A percentile compares a stretch with the other conserved stretches of the same genome.
phyloP scores from a whole-genome alignment of 345 rosid genomes.

The Salix viminalis region DNA sequence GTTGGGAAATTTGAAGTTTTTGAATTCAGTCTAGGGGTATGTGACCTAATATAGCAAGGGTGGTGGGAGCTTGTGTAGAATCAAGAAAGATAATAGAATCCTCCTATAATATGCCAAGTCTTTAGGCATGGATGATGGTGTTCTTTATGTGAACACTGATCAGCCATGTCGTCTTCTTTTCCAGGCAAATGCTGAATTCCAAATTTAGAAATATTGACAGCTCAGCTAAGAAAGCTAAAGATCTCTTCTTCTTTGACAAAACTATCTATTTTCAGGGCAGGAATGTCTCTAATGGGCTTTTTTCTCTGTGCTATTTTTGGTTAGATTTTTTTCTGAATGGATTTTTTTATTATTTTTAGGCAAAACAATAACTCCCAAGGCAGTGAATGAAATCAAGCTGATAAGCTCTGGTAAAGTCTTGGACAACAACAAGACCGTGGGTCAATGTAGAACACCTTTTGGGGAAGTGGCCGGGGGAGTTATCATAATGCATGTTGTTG shows the following conservation, averaged over 20 bases:
- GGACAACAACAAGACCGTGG: constrained; percentile 79
- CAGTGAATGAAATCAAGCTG: constrained; percentile 76
- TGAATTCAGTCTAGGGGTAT: background rate
- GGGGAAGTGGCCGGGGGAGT: constrained; percentile 60
- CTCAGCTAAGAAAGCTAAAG: background rate
- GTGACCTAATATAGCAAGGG: background rate
- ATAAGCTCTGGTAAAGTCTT: constrained; percentile 82
- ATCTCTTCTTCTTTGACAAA: background rate
- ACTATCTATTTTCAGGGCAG: background rate
- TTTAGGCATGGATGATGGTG: background rate
- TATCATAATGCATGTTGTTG: constrained; percentile 84
- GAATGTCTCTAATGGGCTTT: background rate
- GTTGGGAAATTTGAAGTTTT: background rate
- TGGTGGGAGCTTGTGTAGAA: background rate
- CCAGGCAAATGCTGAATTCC: background rate
- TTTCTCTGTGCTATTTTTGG: background rate
- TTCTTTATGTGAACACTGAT: background rate
- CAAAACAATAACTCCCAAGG: constrained; percentile 66
- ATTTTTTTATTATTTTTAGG: constrained; percentile 35
- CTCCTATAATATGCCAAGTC: background rate
- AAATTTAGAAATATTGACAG: background rate
- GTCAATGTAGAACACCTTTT: constrained; percentile 73
- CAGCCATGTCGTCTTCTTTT: background rate
- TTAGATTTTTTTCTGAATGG: background rate
- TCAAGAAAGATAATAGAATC: background rate